Conservation (phyloP, 352 stramenopile genomes). For the Phytophthora pini region DNA sequence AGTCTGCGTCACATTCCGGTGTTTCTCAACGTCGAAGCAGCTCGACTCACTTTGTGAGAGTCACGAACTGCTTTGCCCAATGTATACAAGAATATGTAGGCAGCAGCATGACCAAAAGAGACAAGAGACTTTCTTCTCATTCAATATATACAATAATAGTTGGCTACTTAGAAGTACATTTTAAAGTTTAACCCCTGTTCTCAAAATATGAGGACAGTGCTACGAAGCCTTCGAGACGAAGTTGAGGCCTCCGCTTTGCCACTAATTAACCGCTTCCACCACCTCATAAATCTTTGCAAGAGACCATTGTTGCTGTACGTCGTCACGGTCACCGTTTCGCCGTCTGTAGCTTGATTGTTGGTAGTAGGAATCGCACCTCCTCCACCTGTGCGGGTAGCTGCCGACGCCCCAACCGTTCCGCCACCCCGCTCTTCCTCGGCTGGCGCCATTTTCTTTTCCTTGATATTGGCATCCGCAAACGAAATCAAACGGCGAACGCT, state of each 20-base stretch:
- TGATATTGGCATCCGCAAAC: neutral
- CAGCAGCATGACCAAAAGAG: too few species aligned
- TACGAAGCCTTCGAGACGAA: constrained; percentile 3
- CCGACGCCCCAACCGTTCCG: neutral
- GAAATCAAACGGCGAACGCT: neutral
- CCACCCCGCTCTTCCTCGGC: neutral
- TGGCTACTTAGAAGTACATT: too few species aligned
- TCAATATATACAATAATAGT: too few species aligned
- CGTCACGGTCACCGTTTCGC: constrained; percentile 2
- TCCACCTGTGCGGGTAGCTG: neutral
- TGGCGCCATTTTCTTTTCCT: neutral
- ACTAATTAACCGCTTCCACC: neutral
- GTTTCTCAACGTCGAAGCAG: too few species aligned
- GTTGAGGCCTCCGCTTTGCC: neutral
- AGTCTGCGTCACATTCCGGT: neutral
- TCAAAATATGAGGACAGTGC: neutral
- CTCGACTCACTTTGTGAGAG: too few species aligned
- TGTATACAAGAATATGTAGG: too few species aligned
- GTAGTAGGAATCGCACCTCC: neutral
- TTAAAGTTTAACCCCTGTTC: too few species aligned
- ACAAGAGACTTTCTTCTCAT: too few species aligned
- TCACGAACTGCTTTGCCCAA: too few species aligned
- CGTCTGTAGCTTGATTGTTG: neutral
- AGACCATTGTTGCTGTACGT: constrained; percentile 5
- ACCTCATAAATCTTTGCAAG: neutral